Evolutionary conservation across 139 green algal genomes (phyloP), one percentile per base, ranked within the genome.

Genomic region (Gonium pectorale): DNA sequence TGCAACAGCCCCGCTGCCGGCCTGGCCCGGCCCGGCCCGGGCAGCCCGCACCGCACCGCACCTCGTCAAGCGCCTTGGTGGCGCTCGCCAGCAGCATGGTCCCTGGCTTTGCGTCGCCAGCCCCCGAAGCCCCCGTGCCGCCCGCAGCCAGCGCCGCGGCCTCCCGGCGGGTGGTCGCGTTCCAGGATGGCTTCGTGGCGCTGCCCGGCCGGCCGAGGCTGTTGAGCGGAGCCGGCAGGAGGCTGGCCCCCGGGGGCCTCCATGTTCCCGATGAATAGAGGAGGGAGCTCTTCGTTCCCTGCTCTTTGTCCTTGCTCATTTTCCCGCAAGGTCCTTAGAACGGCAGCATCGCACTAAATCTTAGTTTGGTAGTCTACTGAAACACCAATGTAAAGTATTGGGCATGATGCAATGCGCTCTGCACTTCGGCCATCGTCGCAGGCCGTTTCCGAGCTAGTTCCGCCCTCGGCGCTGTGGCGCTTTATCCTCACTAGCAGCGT

Each of bases 221-320:
- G 44, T 63, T 83, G 17, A 85, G 63, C 26, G 79, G 79, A 1
- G 68, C 68, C 0, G 79, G 79, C 13, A 85, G 64, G 1, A 85
- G 19, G 64, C 64, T 68, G 0, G 64, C 33, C 2, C 79, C 79
- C 0, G 79, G 79, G 44, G 64, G 64, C 27, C 79, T 46, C 79
- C 79, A 85, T 33, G 19, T 68, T 2, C 79, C 79, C 1, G 64
- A 78, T 4, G 60, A 74, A 21, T 83, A 83, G 7, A 83, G 62
- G 6, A 83, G 35, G 19, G 77, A 83, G 22, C 38, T 21, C 62
- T 73, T 44, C 22, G 43, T 43, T 17, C 60, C 31, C 72, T 68
- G 72, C 49, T 80, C 72, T 37, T 80, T 80, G 35, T 80, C 72
- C 33, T 40, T 52, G 72, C 35, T 80, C 72, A 80, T 80, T n/a